Percentiles rank a stretch among this genome's conserved stretches.
Conservation (phyloP, 495 filamentous ascomycete genomes). For the Tuber umbilicatum region DNA sequence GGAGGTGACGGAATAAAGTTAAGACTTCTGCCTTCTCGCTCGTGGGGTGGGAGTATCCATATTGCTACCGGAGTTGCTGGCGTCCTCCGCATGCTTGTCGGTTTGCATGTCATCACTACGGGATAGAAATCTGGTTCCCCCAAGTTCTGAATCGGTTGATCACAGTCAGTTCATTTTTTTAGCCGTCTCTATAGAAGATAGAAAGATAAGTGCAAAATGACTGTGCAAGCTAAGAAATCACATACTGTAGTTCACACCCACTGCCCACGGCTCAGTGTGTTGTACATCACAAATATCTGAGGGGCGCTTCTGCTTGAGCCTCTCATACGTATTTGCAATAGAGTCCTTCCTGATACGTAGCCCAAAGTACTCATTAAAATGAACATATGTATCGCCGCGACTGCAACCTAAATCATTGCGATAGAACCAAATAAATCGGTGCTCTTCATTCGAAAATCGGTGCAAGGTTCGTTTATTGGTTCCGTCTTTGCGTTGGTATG, state of each 20-base stretch:
- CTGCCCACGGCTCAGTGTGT: constrained; percentile 7
- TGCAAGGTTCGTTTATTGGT: background rate
- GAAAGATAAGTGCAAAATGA: too few species aligned
- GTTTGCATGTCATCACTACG: too few species aligned
- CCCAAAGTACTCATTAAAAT: constrained; percentile 18
- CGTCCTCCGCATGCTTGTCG: too few species aligned
- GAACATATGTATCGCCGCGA: background rate
- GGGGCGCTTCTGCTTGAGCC: background rate
- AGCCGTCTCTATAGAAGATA: too few species aligned
- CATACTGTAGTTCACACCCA: background rate
- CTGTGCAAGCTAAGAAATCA: too few species aligned
- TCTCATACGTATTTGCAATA: background rate
- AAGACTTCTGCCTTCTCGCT: too few species aligned
- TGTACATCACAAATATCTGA: background rate
- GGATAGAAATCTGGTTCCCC: too few species aligned
- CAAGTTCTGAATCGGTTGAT: too few species aligned
- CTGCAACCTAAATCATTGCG: constrained; percentile 2
- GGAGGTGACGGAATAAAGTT: too few species aligned
- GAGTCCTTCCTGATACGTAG: background rate
- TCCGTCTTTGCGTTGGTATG: background rate
- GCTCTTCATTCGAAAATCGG: constrained; percentile 16
- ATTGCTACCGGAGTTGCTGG: too few species aligned
- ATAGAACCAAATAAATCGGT: constrained; percentile 23
- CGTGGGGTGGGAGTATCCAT: too few species aligned
- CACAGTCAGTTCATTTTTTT: too few species aligned